phyloP scores from a whole-genome alignment of 2,329 filamentous ascomycete genomes.

The Moelleriella libera region DNA sequence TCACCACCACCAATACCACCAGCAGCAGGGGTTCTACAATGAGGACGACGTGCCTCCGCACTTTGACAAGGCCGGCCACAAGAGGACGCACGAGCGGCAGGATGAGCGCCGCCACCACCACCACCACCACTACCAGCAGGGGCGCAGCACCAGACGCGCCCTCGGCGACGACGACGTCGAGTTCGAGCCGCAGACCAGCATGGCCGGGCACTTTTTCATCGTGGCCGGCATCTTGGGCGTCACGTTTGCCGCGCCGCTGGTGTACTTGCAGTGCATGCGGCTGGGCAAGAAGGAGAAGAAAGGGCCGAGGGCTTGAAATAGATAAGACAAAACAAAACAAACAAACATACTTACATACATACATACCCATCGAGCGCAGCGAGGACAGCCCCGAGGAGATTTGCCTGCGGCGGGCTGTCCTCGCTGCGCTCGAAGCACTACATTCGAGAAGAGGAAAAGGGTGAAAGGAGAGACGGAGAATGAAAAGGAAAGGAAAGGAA shows the following conservation, averaged over 20 bases:
- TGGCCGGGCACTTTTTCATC: conserved; percentile 32
- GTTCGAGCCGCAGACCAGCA: conserved; percentile 26
- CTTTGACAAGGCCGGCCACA: conserved; percentile 64
- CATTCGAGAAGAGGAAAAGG: too few species aligned
- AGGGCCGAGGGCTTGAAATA: conserved; percentile 1
- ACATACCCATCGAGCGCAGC: too few species aligned
- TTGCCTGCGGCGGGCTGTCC: too few species aligned
- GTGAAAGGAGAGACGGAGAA: too few species aligned
- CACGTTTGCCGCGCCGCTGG: conserved; percentile 29
- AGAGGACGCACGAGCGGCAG: conserved; percentile 55
- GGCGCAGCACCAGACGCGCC: conserved; percentile 20
- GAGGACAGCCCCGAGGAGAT: too few species aligned
- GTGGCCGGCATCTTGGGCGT: conserved; percentile 32
- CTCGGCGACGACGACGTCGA: conserved; percentile 22
- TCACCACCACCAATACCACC: too few species aligned
- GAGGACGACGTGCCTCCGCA: conserved; percentile 46
- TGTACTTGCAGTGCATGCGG: conserved; percentile 23
- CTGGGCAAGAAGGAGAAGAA: conserved; percentile 16
- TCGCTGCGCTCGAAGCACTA: too few species aligned
- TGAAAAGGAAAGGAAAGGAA: too few species aligned
- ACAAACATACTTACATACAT: not conserved
- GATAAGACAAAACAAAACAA: not conserved
- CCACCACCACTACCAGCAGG: conserved; percentile 1
- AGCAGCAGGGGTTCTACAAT: too few species aligned
- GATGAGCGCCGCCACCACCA: conserved; percentile 24